phyloP scores from a whole-genome alignment of 306 rosid species.

The Vigna angularis region DNA sequence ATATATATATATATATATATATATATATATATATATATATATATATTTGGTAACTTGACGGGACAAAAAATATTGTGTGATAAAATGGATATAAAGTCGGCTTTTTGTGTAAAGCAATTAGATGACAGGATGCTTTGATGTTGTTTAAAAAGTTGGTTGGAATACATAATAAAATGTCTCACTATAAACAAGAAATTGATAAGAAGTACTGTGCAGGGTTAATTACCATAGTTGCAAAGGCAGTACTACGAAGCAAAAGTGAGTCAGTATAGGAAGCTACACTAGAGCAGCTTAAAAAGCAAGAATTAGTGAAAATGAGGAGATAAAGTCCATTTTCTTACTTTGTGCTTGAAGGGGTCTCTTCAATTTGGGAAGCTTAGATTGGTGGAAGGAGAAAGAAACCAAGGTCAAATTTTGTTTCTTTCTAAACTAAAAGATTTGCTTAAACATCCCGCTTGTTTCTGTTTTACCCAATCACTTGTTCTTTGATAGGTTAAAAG shows the following conservation, averaged over 20 bases:
- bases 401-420: too few relatives aligned
- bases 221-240: slow-evolving; percentile 2
- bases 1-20: too few relatives aligned
- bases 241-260: background rate
- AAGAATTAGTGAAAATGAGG: slow-evolving; percentile 9
- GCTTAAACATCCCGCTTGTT: background rate
- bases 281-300: background rate
- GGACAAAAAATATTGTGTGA: background rate
- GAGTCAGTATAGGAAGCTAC: background rate
- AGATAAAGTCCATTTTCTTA: slow-evolving; percentile 24
- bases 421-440: too few relatives aligned
- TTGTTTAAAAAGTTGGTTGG: slow-evolving; percentile 23
- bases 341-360: slow-evolving; percentile 23
- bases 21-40: too few relatives aligned
- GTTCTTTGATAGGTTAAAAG: slow-evolving; percentile 15
- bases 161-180: background rate
- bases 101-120: slow-evolving; percentile 1
- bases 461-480: background rate
- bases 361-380: background rate
- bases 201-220: slow-evolving; percentile 25
- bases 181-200: background rate
- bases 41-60: too few relatives aligned
- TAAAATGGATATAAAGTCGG: slow-evolving; percentile 28
- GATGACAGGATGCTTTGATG: slow-evolving; percentile 11
- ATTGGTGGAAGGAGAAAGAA: too few relatives aligned